Conservation (phyloP, 2,329 filamentous ascomycete species). For the Fusarium sp. region DNA sequence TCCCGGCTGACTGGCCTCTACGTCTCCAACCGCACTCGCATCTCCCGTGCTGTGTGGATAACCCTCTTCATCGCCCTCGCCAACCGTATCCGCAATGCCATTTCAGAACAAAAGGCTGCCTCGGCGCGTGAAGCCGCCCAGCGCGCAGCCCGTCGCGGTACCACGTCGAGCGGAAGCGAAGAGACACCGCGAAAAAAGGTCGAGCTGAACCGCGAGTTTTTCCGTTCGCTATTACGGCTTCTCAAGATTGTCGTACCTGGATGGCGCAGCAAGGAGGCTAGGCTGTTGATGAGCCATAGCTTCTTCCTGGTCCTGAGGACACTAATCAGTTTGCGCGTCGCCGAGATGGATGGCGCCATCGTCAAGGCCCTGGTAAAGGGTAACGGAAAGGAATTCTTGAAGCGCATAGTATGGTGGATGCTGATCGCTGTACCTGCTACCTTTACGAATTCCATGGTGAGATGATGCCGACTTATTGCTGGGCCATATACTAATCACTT, state of each 20-base stretch:
- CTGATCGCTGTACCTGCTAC: conserved; percentile 93
- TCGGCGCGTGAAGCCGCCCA: conserved; percentile 74
- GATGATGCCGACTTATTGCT: conserved; percentile 40
- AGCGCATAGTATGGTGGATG: conserved; percentile 98
- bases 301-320: conserved; percentile 93
- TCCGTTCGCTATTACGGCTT: conserved; percentile 79
- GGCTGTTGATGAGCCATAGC: conserved; percentile 89
- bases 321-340: conserved; percentile 93
- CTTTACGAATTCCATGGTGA: conserved; percentile 98
- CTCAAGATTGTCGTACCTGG: conserved; percentile 90
- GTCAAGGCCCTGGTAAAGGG: conserved; percentile 94
- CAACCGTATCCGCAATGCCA: conserved; percentile 90
- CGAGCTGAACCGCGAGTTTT: conserved; percentile 88
- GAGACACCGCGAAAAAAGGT: conserved; percentile 78
- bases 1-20: conserved; percentile 78
- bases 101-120: conserved; percentile 92
- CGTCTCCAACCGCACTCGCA: conserved; percentile 81
- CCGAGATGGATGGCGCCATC: conserved; percentile 92
- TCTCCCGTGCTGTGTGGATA: conserved; percentile 86
- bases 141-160: conserved; percentile 60
- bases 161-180: conserved; percentile 55
- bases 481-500: conserved; percentile 14
- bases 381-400: conserved; percentile 89
- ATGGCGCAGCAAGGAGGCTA: conserved; percentile 88
- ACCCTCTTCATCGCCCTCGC: conserved; percentile 83